phyloP scores from a whole-genome alignment of 768 basidiomycete genomes.

The Leccinum longicurvipes region DNA sequence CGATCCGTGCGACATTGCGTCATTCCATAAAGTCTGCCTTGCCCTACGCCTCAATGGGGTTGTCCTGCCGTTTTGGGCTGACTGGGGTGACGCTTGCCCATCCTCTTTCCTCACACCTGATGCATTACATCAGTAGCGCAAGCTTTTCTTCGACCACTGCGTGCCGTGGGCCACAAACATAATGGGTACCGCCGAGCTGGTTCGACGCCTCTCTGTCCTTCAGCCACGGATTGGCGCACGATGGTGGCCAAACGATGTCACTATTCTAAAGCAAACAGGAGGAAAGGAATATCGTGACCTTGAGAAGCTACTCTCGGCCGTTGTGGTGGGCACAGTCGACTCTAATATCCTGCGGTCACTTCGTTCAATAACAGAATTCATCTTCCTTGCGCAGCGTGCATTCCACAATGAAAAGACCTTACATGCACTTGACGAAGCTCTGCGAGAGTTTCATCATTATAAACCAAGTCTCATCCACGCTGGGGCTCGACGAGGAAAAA shows the following conservation, averaged over 20 bases:
- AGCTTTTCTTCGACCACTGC: slow-evolving; percentile 24
- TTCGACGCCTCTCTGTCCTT: slow-evolving; percentile 24
- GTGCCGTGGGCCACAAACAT: slow-evolving; percentile 7
- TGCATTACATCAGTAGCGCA: slow-evolving; percentile 28
- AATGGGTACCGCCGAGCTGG: slow-evolving; percentile 23
- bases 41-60: slow-evolving; percentile 8
- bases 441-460: slow-evolving; percentile 6
- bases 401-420: slow-evolving; percentile 2
- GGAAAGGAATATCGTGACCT: slow-evolving; percentile 5
- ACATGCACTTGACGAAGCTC: neutral
- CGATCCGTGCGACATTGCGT: too few species aligned
- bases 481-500: slow-evolving; percentile 2
- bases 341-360: too few species aligned
- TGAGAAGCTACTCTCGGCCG: slow-evolving; percentile 1
- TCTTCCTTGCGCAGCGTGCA: too few species aligned
- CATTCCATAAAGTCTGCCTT: too few species aligned
- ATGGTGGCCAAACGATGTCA: slow-evolving; percentile 3
- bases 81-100: slow-evolving; percentile 23
- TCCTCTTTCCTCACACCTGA: slow-evolving; percentile 25
- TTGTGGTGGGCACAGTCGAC: neutral
- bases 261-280: slow-evolving; percentile 2
- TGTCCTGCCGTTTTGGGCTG: slow-evolving; percentile 33
- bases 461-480: slow-evolving; percentile 1
- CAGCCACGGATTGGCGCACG: slow-evolving; percentile 9
- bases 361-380: too few species aligned